Base-by-base conservation (phyloP, 78 protist species). In the Dictyostelium firmibasis region DNA sequence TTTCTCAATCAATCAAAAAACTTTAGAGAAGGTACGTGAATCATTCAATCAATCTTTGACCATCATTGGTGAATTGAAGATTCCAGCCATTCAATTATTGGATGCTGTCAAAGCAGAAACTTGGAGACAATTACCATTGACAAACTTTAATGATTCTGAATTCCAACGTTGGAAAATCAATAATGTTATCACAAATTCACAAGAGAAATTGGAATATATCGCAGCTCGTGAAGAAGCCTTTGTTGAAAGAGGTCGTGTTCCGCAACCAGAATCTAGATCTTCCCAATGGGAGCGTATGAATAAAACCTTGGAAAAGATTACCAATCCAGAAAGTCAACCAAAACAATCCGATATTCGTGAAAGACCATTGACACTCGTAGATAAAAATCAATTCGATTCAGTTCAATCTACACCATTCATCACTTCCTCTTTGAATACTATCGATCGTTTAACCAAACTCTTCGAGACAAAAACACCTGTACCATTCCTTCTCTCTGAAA, bases 1-100 rank as follows among this genome's bases (percentile, higher is more conserved):
- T 1, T 89, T 89, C 82, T 89, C 86, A 23, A 50, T 89, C n/a
- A 89, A 89, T 89, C 94, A 89, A 89, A 60, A 69, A 69, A 14
- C 86, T 27, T 67, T 89, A 83, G 79, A 81, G 9, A 16, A 25
- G 13, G 94, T 81, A 3, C 72, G 94, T 62, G 87, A 89, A 1
- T 8, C 60, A 7, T 89, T 89, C 31, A 81, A 78, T 50, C n/a
- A 25, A 0, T 25, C 94, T 6, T 7, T 79, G 4, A 64, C 81
- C 1, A 16, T 67, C 5, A 9, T 75, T 57, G 44, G 81, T 60
- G 85, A 89, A 10, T 50, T 89, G 23, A 89, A 78, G 7, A 44
- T 89, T 1, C 94, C 94, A 31, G 41, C 70, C 8, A 31, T 81
- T 8, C 50, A 81, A 57, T 44, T 89, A 3, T 27, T 89, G 3